These are phyloP conservation scores for Hypericum androsaemum DNA, from an alignment of 345 rosid genomes.

Conservation along the genomic window DNA sequence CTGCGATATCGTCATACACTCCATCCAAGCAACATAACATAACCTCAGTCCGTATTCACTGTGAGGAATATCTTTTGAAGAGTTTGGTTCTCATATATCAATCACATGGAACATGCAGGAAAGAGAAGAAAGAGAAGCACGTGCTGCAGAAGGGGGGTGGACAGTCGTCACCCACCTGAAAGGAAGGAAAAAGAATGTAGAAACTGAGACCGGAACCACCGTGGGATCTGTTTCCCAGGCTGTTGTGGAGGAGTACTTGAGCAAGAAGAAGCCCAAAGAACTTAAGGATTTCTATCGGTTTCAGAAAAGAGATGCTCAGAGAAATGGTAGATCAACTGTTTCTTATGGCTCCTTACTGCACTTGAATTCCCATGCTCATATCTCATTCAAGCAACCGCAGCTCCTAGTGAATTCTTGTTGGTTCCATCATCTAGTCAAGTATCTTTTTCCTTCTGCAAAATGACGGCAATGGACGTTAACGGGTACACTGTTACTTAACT, in stretches of 20 bases:
- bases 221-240: conserved; percentile 79
- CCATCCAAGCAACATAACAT: too few relatives aligned
- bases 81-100: not conserved
- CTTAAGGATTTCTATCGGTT: conserved; percentile 84
- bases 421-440: not conserved
- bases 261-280: conserved; percentile 66
- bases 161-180: conserved; percentile 86
- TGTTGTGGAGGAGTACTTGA: conserved; percentile 44
- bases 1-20: too few relatives aligned
- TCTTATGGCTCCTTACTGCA: not conserved
- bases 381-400: not conserved
- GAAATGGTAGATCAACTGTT: conserved; percentile 46
- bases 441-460: not conserved
- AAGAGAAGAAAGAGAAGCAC: conserved; percentile 70
- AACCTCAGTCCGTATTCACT: too few relatives aligned
- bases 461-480: too few relatives aligned
- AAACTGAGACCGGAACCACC: conserved; percentile 60
- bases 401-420: not conserved
- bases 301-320: conserved; percentile 81
- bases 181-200: conserved; percentile 91
- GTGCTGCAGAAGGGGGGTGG: conserved; percentile 91
- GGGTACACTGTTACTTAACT: not conserved
- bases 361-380: not conserved
- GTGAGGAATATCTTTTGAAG: not conserved
- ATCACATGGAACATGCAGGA: conserved; percentile 32